These are phyloP conservation scores for Stachybotrys chlorohalonatus DNA, from an alignment of 2,329 filamentous ascomycete genomes.

Conservation along the genomic window DNA sequence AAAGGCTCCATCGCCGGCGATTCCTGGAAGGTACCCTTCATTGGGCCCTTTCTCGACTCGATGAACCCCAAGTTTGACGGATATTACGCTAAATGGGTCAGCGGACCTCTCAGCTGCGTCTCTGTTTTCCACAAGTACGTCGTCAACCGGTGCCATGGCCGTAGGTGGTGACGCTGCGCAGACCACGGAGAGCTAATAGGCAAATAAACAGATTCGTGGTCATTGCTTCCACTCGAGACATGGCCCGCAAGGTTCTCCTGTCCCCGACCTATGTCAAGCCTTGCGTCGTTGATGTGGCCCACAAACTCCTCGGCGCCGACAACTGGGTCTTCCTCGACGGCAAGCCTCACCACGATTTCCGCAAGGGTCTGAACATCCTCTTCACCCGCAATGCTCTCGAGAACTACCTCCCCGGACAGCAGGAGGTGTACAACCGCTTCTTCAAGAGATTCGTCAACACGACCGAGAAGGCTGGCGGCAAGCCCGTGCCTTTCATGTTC, in stretches of 20 bases:
- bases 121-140: constrained; percentile 97
- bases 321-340: constrained; percentile 99
- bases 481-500: constrained; percentile 80
- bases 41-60: constrained; percentile 92
- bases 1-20: constrained; percentile 73
- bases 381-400: constrained; percentile 89
- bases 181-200: neutral
- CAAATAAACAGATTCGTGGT: constrained; percentile 71
- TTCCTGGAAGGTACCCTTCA: constrained; percentile 69
- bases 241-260: constrained; percentile 95
- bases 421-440: constrained; percentile 84
- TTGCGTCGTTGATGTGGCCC: constrained; percentile 87
- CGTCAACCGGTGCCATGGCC: neutral
- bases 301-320: constrained; percentile 82
- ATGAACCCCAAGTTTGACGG: constrained; percentile 85
- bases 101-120: constrained; percentile 87
- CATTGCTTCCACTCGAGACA: constrained; percentile 88
- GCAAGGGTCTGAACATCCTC: constrained; percentile 88
- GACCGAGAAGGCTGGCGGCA: constrained; percentile 61
- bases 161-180: neutral
- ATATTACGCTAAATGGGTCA: constrained; percentile 88
- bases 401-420: constrained; percentile 81
- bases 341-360: constrained; percentile 90
- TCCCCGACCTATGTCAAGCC: constrained; percentile 88
- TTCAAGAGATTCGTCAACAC: constrained; percentile 70